These are phyloP conservation scores for Trapa incisa DNA, from an alignment of 345 rosid genomes.

Conservation along the genomic window DNA sequence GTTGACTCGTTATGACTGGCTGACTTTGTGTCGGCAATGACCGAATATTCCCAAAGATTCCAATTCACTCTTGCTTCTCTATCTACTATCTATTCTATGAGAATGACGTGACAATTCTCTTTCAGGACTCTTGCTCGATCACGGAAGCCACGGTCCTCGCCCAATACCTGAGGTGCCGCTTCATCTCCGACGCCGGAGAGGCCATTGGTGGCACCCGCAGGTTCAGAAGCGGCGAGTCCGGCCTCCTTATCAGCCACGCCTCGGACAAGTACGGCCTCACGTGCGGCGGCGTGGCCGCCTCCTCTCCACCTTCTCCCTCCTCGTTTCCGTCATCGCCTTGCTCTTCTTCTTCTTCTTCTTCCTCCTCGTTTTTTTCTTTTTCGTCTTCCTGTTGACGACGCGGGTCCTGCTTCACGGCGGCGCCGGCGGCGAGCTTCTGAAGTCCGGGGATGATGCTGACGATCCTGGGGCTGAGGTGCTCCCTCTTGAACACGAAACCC, in stretches of 20 bases:
- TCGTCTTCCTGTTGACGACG: background rate
- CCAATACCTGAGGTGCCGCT: constrained; percentile 46
- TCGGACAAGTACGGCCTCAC: constrained; percentile 57
- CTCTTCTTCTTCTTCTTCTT: background rate
- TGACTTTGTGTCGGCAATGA: background rate
- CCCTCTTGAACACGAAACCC: constrained; percentile 45
- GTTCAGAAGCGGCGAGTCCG: constrained; percentile 40
- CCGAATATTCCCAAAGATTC: background rate
- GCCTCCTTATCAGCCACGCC: constrained; percentile 49
- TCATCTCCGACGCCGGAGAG: constrained; percentile 33
- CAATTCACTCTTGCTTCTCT: background rate
- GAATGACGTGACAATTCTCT: no score
- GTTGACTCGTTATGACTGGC: background rate
- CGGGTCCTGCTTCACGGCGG: background rate
- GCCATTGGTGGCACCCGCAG: constrained; percentile 22
- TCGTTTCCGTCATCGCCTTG: no score
- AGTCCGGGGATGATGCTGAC: constrained; percentile 45
- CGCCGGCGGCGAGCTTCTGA: constrained; percentile 20
- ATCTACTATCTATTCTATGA: no score
- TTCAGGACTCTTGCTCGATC: constrained; percentile 25
- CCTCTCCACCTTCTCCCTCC: no score
- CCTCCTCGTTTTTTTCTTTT: constrained; percentile 11
- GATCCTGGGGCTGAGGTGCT: constrained; percentile 31
- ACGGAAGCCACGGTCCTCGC: constrained; percentile 47
- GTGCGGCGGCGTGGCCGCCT: background rate